phyloP scores from a whole-genome alignment of 2,329 filamentous ascomycete genomes.

The Lasiodiplodia gonubiensis region DNA sequence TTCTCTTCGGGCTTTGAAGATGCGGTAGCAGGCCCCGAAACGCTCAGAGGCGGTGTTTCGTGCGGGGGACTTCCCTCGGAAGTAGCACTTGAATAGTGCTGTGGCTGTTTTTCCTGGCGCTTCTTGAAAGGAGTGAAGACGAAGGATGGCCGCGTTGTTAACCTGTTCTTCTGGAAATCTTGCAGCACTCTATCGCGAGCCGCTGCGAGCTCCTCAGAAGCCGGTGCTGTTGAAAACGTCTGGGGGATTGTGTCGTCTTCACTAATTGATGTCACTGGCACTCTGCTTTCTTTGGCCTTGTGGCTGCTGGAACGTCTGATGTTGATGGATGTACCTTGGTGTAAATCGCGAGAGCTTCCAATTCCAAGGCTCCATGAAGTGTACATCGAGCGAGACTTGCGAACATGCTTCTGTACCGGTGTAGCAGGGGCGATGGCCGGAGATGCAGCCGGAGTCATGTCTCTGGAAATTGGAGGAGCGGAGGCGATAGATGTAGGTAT shows the following conservation, averaged over 20 bases:
- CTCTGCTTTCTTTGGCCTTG: not conserved
- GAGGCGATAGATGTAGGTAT: slow-evolving; percentile 8
- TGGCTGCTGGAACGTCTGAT: not conserved
- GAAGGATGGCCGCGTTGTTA: slow-evolving; percentile 51
- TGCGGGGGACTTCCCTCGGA: not conserved
- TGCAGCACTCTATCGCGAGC: slow-evolving; percentile 50
- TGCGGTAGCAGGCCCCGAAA: not conserved
- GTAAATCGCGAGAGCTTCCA: not conserved
- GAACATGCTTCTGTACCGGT: slow-evolving; percentile 4
- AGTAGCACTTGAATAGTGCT: slow-evolving; percentile 28
- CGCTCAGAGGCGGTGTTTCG: not conserved
- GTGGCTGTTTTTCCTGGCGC: slow-evolving; percentile 41
- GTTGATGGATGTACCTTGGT: not conserved
- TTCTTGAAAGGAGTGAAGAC: slow-evolving; percentile 54
- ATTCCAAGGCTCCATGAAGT: slow-evolving; percentile 23
- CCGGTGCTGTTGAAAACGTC: not conserved
- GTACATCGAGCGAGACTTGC: slow-evolving; percentile 28
- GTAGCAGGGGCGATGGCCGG: not conserved
- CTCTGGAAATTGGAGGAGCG: not conserved
- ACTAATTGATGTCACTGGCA: not conserved
- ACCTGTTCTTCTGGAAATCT: slow-evolving; percentile 45
- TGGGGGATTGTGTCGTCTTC: slow-evolving; percentile 29
- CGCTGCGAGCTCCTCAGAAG: slow-evolving; percentile 24
- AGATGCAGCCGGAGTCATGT: slow-evolving; percentile 33
- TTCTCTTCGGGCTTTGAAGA: slow-evolving; percentile 44